Percentiles rank a stretch among this genome's conserved stretches.
Evolutionary conservation across 2,329 filamentous ascomycete species (phyloP).

Genomic region (Phaeosphaeriaceae sp.): DNA sequence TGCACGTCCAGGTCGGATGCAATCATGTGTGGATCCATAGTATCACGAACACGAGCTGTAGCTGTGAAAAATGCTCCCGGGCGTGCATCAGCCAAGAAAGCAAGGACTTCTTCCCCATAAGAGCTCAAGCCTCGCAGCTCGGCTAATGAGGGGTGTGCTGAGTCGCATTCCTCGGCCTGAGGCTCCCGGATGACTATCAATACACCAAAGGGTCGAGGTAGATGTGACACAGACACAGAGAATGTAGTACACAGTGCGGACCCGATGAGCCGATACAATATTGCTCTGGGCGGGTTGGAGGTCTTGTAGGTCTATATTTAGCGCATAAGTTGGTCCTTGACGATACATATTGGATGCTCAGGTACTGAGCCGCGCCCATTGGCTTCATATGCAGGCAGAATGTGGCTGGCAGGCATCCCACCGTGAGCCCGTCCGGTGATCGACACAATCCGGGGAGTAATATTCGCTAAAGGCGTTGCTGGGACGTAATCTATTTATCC

Average conservation of each 20-base stretch:
- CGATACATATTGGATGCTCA: not conserved
- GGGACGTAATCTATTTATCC: not conserved
- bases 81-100: not conserved
- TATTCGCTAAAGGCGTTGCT: not conserved
- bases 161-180: constrained; percentile 7
- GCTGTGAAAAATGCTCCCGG: not conserved
- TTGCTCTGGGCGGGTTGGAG: not conserved
- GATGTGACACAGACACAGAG: not conserved
- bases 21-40: not conserved
- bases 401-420: not conserved
- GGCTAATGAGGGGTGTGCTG: not conserved
- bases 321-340: not conserved
- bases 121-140: not conserved
- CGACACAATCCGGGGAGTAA: not conserved
- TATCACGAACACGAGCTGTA: constrained; percentile 11
- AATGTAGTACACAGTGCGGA: not conserved
- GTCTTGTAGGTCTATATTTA: not conserved
- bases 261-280: not conserved
- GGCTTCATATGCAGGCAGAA: not conserved
- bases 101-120: not conserved
- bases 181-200: not conserved
- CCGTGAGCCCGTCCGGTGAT: not conserved
- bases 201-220: not conserved
- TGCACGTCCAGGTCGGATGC: not conserved
- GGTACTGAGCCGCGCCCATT: not conserved